These are phyloP conservation scores for Stygiomarasmius scandens DNA, from an alignment of 1,284 basidiomycete species.

Conservation along the genomic window DNA sequence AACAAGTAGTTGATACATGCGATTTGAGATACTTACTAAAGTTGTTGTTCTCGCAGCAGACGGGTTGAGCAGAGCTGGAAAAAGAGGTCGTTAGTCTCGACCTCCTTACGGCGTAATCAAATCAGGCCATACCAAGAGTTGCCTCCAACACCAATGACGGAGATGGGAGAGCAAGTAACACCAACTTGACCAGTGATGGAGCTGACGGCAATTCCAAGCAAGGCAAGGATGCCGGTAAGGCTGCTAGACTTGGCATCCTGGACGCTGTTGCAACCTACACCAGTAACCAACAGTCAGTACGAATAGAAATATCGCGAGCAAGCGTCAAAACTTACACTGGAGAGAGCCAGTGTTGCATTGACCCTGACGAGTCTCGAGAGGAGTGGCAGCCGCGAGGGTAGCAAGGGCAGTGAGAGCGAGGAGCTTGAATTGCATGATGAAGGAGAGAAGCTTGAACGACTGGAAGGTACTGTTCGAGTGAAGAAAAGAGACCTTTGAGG, in stretches of 20 bases:
- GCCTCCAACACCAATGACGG: slow-evolving; percentile 6
- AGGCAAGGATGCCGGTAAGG: slow-evolving; percentile 9
- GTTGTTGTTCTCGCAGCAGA: slow-evolving; percentile 45
- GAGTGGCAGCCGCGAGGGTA: slow-evolving; percentile 22
- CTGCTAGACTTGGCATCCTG: not conserved
- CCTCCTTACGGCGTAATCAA: not conserved
- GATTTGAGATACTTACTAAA: slow-evolving; percentile 21
- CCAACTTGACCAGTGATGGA: slow-evolving; percentile 17
- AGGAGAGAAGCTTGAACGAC: not conserved
- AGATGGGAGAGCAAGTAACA: slow-evolving; percentile 1
- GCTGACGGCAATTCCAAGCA: slow-evolving; percentile 13
- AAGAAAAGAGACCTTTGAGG: not conserved
- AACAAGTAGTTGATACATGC: not conserved
- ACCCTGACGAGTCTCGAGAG: slow-evolving; percentile 2
- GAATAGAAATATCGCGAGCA: not conserved
- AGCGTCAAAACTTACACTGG: not conserved
- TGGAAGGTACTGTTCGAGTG: not conserved
- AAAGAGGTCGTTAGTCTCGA: not conserved
- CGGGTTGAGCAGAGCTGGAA: slow-evolving; percentile 38
- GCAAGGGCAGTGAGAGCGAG: slow-evolving; percentile 4
- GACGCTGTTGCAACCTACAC: slow-evolving; percentile 15
- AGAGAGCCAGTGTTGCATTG: slow-evolving; percentile 21
- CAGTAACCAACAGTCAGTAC: too few species aligned
- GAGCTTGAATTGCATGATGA: slow-evolving; percentile 2
- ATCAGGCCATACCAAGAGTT: slow-evolving; percentile 9